These are phyloP conservation scores for Leucosporidium creatinivorum DNA, from an alignment of 768 basidiomycete species.

Conservation along the genomic window DNA sequence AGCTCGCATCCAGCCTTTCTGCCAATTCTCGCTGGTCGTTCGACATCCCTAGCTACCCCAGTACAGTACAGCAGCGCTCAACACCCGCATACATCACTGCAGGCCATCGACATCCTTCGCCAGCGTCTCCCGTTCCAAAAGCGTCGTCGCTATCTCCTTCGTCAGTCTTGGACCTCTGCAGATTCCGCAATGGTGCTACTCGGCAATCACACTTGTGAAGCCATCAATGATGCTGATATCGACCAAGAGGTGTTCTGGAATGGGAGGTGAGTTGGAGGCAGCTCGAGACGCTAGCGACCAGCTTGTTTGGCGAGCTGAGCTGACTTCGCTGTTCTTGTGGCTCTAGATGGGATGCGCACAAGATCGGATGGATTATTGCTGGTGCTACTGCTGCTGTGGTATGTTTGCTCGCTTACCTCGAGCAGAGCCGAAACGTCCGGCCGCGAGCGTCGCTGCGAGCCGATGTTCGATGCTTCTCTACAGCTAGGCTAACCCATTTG, in stretches of 20 bases:
- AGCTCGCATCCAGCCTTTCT: background rate
- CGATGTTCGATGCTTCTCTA: too few species aligned
- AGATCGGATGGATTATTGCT: constrained; percentile 15
- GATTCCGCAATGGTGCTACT: background rate
- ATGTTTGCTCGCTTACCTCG: background rate
- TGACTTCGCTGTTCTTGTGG: too few species aligned
- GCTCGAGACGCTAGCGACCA: too few species aligned
- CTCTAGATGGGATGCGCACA: constrained; percentile 13
- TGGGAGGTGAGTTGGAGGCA: background rate
- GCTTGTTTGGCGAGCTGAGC: too few species aligned
- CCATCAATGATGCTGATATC: background rate
- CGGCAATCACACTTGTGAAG: background rate
- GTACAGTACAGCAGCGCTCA: background rate
- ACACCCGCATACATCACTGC: background rate
- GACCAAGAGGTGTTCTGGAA: background rate
- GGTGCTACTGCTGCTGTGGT: constrained; percentile 9
- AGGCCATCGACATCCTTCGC: background rate
- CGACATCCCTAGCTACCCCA: background rate
- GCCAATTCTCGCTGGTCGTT: too few species aligned
- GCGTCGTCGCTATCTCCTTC: background rate
- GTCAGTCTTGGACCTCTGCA: background rate
- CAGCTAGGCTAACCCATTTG: too few species aligned
- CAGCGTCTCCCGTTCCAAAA: background rate
- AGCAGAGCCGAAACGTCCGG: too few species aligned
- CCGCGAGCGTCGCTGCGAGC: too few species aligned